Evolutionary conservation across 2,329 filamentous ascomycete species (phyloP).

Genomic region (Grosmannia clavigera): DNA sequence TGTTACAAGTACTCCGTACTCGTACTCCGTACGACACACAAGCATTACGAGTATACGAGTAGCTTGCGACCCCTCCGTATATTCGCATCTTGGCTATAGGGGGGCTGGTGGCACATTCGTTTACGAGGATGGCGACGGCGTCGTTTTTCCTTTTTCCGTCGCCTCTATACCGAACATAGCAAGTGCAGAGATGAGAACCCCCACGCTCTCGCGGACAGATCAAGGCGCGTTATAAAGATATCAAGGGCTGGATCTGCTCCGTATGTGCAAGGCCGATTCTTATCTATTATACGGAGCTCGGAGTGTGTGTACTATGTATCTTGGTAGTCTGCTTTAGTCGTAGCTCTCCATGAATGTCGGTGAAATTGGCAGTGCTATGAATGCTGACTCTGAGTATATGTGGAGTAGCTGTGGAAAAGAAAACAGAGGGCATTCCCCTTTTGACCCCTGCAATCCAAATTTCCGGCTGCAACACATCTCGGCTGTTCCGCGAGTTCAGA

Average conservation of each 20-base stretch:
- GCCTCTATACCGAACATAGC: neutral
- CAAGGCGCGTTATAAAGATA: neutral
- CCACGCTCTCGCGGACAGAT: neutral
- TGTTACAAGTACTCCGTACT: neutral
- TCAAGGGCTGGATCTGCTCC: neutral
- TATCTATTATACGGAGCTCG: neutral
- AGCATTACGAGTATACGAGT: neutral
- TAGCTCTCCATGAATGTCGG: neutral
- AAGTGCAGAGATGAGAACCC: neutral
- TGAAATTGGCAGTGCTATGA: neutral
- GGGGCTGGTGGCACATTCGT: neutral
- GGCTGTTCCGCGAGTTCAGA: constrained; percentile 1
- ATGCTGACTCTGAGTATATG: neutral
- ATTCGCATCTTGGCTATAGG: neutral
- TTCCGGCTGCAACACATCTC: constrained; percentile 8
- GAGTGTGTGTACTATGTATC: too few species aligned
- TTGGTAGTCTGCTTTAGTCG: too few species aligned
- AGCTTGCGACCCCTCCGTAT: too few species aligned
- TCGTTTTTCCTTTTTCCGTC: neutral
- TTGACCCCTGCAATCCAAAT: constrained; percentile 9
- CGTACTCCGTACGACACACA: neutral
- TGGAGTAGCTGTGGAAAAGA: neutral
- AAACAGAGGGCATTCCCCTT: neutral
- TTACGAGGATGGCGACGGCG: neutral
- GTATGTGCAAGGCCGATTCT: neutral